Evolutionary conservation across 805 yeast genomes (phyloP).

Genomic region (Monosporozyma aerobia): DNA sequence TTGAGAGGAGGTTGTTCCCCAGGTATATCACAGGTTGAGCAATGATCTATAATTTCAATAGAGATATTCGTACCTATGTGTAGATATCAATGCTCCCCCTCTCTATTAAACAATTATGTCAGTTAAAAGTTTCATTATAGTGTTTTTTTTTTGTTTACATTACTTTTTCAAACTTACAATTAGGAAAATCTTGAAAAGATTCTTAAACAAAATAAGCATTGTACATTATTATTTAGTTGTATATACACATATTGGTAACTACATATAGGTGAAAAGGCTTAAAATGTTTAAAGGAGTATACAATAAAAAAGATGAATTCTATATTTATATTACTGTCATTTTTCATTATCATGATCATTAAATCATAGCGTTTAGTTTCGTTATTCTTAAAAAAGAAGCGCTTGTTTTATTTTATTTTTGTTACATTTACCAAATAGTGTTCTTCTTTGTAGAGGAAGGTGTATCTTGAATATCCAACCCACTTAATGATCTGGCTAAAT

Average conservation of each 20-base stretch:
- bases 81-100: too few relatives aligned
- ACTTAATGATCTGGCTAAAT: constrained; percentile 27
- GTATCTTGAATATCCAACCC: constrained; percentile 22
- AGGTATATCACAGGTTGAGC: too few relatives aligned
- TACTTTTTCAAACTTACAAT: background rate
- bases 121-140: background rate
- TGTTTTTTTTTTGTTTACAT: background rate
- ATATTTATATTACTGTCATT: background rate
- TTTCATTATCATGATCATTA: background rate
- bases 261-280: background rate
- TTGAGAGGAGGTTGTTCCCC: too few relatives aligned
- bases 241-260: background rate
- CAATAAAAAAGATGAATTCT: background rate
- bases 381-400: background rate
- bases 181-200: background rate
- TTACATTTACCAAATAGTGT: background rate
- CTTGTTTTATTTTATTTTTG: background rate
- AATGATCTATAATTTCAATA: too few relatives aligned
- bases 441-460: background rate
- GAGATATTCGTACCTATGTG: too few relatives aligned
- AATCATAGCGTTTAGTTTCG: background rate
- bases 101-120: background rate
- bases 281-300: background rate
- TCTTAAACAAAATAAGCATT: background rate
- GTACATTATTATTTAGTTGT: background rate